Conservation (phyloP, 2,329 filamentous ascomycete species). For the Dactylellina parvicollis region DNA sequence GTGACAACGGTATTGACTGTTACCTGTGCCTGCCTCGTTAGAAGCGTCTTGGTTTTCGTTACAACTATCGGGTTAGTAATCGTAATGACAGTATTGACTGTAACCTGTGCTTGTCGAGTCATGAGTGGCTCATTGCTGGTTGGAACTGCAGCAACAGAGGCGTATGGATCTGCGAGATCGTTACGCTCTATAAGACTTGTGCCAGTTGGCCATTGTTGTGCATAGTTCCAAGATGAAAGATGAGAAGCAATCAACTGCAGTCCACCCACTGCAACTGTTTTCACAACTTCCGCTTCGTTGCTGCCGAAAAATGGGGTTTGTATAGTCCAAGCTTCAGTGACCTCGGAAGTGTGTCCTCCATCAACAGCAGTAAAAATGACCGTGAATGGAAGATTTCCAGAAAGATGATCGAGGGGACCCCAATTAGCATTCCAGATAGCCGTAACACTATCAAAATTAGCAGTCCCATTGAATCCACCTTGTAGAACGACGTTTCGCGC, state of each 20-base stretch:
- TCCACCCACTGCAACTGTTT: conserved; percentile 7
- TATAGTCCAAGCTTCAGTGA: conserved; percentile 15
- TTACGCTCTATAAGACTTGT: neutral
- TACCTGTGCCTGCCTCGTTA: neutral
- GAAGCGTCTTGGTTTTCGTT: neutral
- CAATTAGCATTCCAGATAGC: conserved; percentile 21
- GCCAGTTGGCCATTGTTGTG: neutral
- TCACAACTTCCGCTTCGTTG: conserved; percentile 2
- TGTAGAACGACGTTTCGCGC: neutral
- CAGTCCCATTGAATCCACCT: conserved; percentile 4
- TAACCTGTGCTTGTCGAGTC: neutral
- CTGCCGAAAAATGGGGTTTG: neutral
- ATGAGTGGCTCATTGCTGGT: neutral
- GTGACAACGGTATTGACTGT: neutral
- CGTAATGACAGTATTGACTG: neutral
- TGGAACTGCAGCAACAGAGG: neutral
- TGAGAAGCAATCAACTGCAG: neutral
- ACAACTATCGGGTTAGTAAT: conserved; percentile 3
- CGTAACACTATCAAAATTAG: neutral
- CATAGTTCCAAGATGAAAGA: conserved; percentile 6
- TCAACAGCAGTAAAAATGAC: conserved; percentile 11
- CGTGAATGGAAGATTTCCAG: conserved; percentile 5
- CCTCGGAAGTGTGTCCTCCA: neutral
- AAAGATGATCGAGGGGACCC: conserved; percentile 19
- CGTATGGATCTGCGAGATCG: neutral